These are phyloP conservation scores for Tetradesmus obliquus DNA, from an alignment of 139 green algal species.

Conservation along the genomic window DNA sequence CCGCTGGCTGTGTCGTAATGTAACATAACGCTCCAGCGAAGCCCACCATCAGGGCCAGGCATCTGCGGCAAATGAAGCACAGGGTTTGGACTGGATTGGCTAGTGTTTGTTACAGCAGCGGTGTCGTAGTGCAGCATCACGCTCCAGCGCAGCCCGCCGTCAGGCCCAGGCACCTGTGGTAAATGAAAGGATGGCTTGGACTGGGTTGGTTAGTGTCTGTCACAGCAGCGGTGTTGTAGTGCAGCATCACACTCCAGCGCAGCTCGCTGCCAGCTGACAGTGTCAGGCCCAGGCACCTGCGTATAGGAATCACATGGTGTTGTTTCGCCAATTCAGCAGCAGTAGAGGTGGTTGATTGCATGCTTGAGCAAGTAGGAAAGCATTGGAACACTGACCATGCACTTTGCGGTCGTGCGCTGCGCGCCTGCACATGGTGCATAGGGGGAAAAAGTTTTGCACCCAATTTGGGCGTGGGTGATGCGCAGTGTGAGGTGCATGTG, in stretches of 20 bases:
- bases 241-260: not conserved
- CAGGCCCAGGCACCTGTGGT: constrained; percentile 27
- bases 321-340: no score
- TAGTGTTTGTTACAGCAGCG: not conserved
- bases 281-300: not conserved
- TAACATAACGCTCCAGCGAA: constrained; percentile 28
- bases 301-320: no score
- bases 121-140: constrained; percentile 39
- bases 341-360: no score
- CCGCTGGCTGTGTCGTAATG: constrained; percentile 27
- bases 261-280: not conserved
- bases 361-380: no score
- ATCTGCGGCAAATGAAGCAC: not conserved
- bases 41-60: constrained; percentile 6
- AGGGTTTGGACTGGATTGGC: not conserved
- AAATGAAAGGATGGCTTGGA: not conserved
- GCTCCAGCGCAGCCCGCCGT: constrained; percentile 8
- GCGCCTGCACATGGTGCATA: no score
- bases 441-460: no score
- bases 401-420: no score
- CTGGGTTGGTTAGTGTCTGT: not conserved
- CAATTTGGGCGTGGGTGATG: no score
- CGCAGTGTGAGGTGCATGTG: no score
- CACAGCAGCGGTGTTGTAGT: not conserved
- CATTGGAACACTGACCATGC: no score